Base-by-base conservation (phyloP, 306 rosid genomes). In the Gynostemma pentaphyllum region DNA sequence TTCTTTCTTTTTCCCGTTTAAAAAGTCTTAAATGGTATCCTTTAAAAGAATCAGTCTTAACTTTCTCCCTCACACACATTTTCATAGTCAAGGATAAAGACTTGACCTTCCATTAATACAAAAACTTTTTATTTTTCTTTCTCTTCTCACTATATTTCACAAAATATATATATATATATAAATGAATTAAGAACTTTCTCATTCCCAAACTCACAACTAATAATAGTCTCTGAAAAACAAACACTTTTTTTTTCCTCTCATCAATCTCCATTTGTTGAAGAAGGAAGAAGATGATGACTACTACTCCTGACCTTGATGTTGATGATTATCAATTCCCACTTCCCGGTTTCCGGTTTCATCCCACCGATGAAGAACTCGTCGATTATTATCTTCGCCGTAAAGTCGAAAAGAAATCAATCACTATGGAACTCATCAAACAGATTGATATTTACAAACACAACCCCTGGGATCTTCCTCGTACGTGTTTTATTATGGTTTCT, bases 331-430 rank as follows among this genome's bases (percentile, higher is more conserved):
- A 65, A 22, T 32, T 65, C 21, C 79, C 74, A 70, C 91, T 88
- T 50, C 98, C 98, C 0, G 98, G 98, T 48, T 91, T 88, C 69
- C 78, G 98, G 1, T 91, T 91, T 57, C 96, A 91, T 56, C 98
- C 98, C 3, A 91, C 98, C 2, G 98, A 91, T 37, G 88, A 91
- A 73, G 98, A 91, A 29, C 98, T 91, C 12, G 86, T 91, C 5
- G 79, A 80, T 21, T 91, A 88, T 63, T 91, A 91, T 74, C 98
- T 91, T 36, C 70, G 71, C 40, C 74, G 98, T 67, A 91, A 88
- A 75, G 87, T 91, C 29, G 79, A 82, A 29, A 82, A 79, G 45
- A 91, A 82, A 69, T 78, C 87, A 1, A 56, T 79, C 67, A 23
- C 68, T 59, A 37, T 91, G 0, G 85, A 88, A n/a, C 87, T 85